Conservation (phyloP, 495 filamentous ascomycete species). For the Aspergillus affinis region DNA sequence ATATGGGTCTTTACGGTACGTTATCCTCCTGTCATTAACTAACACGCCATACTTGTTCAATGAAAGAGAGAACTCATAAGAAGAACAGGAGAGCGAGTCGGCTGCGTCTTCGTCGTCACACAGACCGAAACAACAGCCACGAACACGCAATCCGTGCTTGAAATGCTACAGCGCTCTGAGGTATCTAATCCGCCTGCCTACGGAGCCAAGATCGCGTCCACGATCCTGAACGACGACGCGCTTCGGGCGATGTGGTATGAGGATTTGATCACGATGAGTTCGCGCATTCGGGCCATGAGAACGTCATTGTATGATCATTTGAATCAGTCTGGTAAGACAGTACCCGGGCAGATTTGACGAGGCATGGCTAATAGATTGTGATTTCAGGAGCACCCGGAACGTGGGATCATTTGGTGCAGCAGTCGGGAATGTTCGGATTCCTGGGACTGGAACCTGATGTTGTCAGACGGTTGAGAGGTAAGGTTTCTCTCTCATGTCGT, state of each 20-base stretch:
- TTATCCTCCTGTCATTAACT: neutral
- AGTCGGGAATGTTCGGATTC: slow-evolving; percentile 47
- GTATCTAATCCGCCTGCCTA: slow-evolving; percentile 42
- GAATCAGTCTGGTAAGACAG: slow-evolving; percentile 14
- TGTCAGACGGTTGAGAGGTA: slow-evolving; percentile 32
- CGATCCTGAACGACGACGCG: slow-evolving; percentile 25
- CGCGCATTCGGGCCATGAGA: slow-evolving; percentile 37
- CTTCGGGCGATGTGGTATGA: slow-evolving; percentile 36
- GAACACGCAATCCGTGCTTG: slow-evolving; percentile 30
- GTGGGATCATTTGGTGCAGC: slow-evolving; percentile 36
- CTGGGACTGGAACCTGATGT: slow-evolving; percentile 28
- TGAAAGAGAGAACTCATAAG: slow-evolving; percentile 5
- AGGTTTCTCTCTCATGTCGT: slow-evolving; percentile 1
- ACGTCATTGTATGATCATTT: slow-evolving; percentile 27
- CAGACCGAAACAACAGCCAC: slow-evolving; percentile 16
- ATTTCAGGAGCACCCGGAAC: slow-evolving; percentile 28
- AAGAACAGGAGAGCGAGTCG: slow-evolving; percentile 30
- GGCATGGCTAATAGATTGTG: neutral
- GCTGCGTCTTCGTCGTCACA: slow-evolving; percentile 23
- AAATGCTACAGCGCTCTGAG: slow-evolving; percentile 38
- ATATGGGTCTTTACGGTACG: slow-evolving; percentile 48
- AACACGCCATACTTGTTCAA: neutral
- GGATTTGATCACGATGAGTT: slow-evolving; percentile 42
- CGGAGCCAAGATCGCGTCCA: slow-evolving; percentile 39
- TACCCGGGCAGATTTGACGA: neutral